Evolutionary conservation across 495 filamentous ascomycete species (phyloP).

Genomic region (Penicillium chermesinum): DNA sequence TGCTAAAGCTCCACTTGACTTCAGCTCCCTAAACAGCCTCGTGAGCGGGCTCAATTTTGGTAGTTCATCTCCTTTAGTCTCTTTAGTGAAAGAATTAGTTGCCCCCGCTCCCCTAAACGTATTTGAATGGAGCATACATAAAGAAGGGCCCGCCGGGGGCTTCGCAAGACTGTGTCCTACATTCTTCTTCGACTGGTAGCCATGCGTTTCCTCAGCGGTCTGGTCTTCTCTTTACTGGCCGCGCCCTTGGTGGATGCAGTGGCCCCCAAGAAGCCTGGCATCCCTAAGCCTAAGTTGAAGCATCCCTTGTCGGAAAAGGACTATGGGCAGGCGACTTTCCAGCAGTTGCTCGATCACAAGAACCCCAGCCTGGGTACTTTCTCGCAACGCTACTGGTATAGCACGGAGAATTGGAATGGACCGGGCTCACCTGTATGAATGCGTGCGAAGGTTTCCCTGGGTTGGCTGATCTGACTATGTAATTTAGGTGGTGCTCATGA

Average conservation of each 20-base stretch:
- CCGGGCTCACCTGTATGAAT: slow-evolving; percentile 48
- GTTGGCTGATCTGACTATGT: neutral
- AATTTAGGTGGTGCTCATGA: slow-evolving; percentile 47
- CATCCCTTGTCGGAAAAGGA: slow-evolving; percentile 6
- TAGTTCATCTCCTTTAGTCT: too few relatives aligned
- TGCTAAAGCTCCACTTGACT: neutral
- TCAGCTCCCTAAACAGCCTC: too few relatives aligned
- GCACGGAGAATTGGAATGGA: slow-evolving; percentile 45
- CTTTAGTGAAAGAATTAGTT: too few relatives aligned
- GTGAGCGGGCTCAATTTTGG: neutral
- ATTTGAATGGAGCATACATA: neutral
- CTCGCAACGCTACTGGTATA: slow-evolving; percentile 49
- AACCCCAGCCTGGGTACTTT: slow-evolving; percentile 51
- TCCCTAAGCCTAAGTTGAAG: neutral
- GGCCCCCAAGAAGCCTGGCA: slow-evolving; percentile 6
- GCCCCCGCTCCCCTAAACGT: neutral
- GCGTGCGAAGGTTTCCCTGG: neutral
- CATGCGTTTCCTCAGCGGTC: slow-evolving; percentile 2
- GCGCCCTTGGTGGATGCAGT: neutral
- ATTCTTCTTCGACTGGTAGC: neutral
- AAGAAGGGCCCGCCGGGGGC: neutral
- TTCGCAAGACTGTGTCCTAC: neutral
- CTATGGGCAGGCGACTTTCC: slow-evolving; percentile 32
- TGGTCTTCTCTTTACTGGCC: slow-evolving; percentile 1
- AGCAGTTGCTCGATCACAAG: slow-evolving; percentile 51